Base-by-base conservation (phyloP, 345 rosid genomes). In the Cardamine occulta region DNA sequence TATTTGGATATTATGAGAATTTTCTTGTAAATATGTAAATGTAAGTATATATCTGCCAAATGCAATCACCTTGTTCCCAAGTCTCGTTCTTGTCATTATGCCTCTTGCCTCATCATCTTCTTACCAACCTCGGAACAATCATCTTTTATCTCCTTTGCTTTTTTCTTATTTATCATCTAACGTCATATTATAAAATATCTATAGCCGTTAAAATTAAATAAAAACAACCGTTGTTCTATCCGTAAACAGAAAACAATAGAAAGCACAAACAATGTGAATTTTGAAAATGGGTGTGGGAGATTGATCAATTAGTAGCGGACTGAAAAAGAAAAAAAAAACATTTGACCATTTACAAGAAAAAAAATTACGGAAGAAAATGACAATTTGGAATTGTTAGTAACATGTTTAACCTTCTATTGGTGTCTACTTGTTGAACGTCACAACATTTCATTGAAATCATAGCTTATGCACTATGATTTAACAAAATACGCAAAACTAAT, bases 21-120 rank as follows among this genome's bases (percentile, higher is more conserved):
- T 53, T 42, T 39, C 29, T 29, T 55, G 55, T 52, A 79, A 51
- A 61, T 73, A 8, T 40, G 24, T 8, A 15, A n/a, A 54, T 17
- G 45, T 40, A 67, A 74, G 79, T 35, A 31, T 5, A 5, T 70
- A 83, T 79, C 74, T 74, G 70, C 67, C 63, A 68, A 82, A 75
- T 72, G 72, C 80, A 82, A 79, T 75, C 79, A 76, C 63, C 71
- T 75, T 66, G 72, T 74, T 77, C 71, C 80, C 79, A 73, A 59
- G 81, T 67, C 81, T 72, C 61, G 77, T 77, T 79, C 75, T 34
- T 68, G 73, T 70, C 75, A 80, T 80, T 75, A 79, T 79, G 73
- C 81, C 63, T 78, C 81, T 71, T 72, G 73, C 68, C 76, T 80
- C 76, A 48, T 79, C 81, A 61, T 77, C 67, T 52, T 54, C 77